A percentile compares a stretch with the other conserved stretches of the same genome.
Conservation (phyloP, 140 eudicot genomes). For the Flaveria floridana region DNA sequence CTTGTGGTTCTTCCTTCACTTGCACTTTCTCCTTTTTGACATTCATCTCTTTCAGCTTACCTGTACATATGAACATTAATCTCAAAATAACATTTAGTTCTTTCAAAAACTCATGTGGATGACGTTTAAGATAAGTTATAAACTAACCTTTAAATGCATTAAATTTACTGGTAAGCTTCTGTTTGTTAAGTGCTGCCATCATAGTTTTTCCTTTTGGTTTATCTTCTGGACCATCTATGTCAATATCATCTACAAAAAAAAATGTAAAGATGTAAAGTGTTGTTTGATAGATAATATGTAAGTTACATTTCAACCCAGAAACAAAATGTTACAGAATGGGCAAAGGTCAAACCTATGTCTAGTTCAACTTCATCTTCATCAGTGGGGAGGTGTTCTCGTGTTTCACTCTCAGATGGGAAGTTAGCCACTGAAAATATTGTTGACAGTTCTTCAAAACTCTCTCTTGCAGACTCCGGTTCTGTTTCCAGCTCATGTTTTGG, state of each 20-base stretch:
- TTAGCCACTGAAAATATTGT: constrained; percentile 56
- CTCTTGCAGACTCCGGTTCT: constrained; percentile 49
- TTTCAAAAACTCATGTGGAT: not conserved
- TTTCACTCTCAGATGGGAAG: constrained; percentile 53
- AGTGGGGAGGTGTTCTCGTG: constrained; percentile 33
- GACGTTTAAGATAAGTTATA: not conserved
- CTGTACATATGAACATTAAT: constrained; percentile 41
- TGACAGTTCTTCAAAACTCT: constrained; percentile 59
- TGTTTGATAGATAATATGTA: not conserved
- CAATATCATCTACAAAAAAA: constrained; percentile 71
- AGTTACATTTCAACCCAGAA: not conserved
- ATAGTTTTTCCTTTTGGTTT: constrained; percentile 73
- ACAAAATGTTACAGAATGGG: constrained; percentile 11
- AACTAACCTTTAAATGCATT: constrained; percentile 79
- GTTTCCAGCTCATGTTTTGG: constrained; percentile 45
- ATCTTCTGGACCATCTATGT: constrained; percentile 67
- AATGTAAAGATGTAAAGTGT: constrained; percentile 2
- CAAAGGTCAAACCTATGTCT: constrained; percentile 65
- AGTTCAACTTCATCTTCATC: constrained; percentile 57
- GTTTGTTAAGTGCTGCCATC: constrained; percentile 64
- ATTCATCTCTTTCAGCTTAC: constrained; percentile 65
- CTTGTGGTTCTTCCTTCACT: constrained; percentile 56
- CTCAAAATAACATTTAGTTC: constrained; percentile 1
- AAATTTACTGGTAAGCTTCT: constrained; percentile 75
- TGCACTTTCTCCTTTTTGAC: constrained; percentile 71